phyloP scores from a whole-genome alignment of 129 eudicot species.

The Kitagawia praeruptora region DNA sequence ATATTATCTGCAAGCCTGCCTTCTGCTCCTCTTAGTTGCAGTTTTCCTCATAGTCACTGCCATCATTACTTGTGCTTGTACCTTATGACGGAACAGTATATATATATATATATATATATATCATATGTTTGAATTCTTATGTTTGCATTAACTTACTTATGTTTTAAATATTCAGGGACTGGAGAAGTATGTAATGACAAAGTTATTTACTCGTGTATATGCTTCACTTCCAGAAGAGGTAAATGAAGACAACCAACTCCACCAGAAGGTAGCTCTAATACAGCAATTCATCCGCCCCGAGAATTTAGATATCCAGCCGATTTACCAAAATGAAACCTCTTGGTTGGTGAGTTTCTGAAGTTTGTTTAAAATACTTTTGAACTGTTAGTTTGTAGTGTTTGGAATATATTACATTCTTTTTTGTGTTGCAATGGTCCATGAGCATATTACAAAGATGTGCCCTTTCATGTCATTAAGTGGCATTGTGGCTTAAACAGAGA shows the following conservation, averaged over 20 bases:
- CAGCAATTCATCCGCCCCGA: slow-evolving; percentile 91
- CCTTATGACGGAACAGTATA: not conserved
- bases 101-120: not conserved
- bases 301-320: slow-evolving; percentile 70
- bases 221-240: slow-evolving; percentile 79
- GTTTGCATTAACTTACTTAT: not conserved
- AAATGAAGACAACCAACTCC: slow-evolving; percentile 63
- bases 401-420: not conserved
- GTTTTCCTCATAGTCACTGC: not conserved
- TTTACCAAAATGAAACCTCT: slow-evolving; percentile 84
- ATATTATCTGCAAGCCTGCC: not conserved
- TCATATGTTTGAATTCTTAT: not conserved
- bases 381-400: not conserved
- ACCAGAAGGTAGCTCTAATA: slow-evolving; percentile 69
- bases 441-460: not conserved
- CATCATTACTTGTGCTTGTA: not conserved
- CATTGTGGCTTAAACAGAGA: not conserved
- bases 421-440: not conserved
- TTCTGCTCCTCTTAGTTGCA: not conserved
- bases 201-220: slow-evolving; percentile 67
- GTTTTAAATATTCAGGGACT: slow-evolving; percentile 51
- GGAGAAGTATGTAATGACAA: slow-evolving; percentile 96
- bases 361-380: not conserved
- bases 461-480: not conserved
- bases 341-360: slow-evolving; percentile 58